phyloP scores from a whole-genome alignment of 2,329 filamentous ascomycete genomes.

The Biscogniauxia mediterranea region DNA sequence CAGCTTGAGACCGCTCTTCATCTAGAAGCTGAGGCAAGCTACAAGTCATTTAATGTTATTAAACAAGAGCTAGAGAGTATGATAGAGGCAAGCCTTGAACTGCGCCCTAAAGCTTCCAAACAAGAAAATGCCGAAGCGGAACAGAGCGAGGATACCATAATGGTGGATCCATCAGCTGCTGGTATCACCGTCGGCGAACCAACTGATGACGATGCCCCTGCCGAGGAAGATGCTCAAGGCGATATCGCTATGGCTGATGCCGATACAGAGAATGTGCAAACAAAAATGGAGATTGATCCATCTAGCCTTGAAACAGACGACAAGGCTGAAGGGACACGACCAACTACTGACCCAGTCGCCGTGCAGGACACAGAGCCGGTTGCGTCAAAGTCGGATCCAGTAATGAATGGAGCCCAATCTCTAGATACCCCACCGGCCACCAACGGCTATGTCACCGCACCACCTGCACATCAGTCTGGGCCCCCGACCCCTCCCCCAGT shows the following conservation, averaged over 20 bases:
- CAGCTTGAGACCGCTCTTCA: slow-evolving; percentile 71
- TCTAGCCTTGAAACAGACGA: slow-evolving; percentile 34
- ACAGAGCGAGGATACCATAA: slow-evolving; percentile 46
- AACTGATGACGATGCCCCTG: slow-evolving; percentile 28
- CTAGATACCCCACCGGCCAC: slow-evolving; percentile 48
- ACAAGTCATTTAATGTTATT: slow-evolving; percentile 67
- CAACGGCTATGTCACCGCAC: slow-evolving; percentile 42
- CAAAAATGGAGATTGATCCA: slow-evolving; percentile 48
- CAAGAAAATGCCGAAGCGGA: slow-evolving; percentile 40
- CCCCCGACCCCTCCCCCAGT: slow-evolving; percentile 69
- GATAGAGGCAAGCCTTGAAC: slow-evolving; percentile 65
- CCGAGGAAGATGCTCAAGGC: slow-evolving; percentile 35
- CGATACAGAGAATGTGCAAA: slow-evolving; percentile 37
- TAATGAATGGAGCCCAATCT: slow-evolving; percentile 31
- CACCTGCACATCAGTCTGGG: slow-evolving; percentile 35
- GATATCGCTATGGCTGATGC: slow-evolving; percentile 39
- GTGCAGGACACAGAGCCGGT: slow-evolving; percentile 27
- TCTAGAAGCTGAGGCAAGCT: slow-evolving; percentile 78
- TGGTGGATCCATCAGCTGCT: slow-evolving; percentile 48
- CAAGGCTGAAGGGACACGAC: slow-evolving; percentile 31
- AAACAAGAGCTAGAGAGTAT: slow-evolving; percentile 72
- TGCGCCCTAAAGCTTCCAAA: slow-evolving; percentile 39
- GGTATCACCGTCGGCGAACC: slow-evolving; percentile 45
- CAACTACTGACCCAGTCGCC: slow-evolving; percentile 29
- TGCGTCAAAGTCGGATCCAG: slow-evolving; percentile 26